Conservation (phyloP, 2,329 filamentous ascomycete species). For the Talaromyces sp. region DNA sequence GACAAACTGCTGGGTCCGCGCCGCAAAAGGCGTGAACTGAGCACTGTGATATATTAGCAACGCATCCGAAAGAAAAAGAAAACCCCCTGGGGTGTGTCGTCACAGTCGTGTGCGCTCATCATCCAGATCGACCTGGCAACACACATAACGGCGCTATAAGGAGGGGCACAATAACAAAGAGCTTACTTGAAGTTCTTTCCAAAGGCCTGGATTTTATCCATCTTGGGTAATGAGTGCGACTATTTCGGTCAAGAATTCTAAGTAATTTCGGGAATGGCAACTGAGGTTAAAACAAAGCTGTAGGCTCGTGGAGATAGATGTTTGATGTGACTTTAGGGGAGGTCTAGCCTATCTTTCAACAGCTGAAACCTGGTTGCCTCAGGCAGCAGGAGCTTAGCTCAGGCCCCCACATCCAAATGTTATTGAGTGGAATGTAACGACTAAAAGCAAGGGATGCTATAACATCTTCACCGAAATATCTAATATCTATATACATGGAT, state of each 20-base stretch:
- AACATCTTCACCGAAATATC: not conserved
- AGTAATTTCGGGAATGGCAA: not conserved
- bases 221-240: constrained; percentile 31
- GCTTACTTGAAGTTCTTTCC: constrained; percentile 66
- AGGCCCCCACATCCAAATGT: not conserved
- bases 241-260: not conserved
- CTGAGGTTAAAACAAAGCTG: not conserved
- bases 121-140: not conserved
- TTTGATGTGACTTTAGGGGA: constrained; percentile 5
- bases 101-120: not conserved
- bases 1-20: constrained; percentile 92
- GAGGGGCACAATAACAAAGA: constrained; percentile 18
- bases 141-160: constrained; percentile 2
- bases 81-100: no score
- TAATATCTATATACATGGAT: not conserved
- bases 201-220: constrained; percentile 68
- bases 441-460: not conserved
- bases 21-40: constrained; percentile 85
- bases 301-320: not conserved
- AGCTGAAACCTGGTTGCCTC: constrained; percentile 18
- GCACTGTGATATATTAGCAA: constrained; percentile 51
- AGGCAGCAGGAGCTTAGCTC: constrained; percentile 10
- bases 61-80: not conserved
- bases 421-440: not conserved
- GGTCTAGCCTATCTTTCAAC: not conserved